A percentile compares a stretch with the other conserved stretches of the same genome.
These are phyloP conservation scores for Zymoseptoria ardabiliae DNA, from an alignment of 2,329 filamentous ascomycete genomes.

Conservation along the genomic window DNA sequence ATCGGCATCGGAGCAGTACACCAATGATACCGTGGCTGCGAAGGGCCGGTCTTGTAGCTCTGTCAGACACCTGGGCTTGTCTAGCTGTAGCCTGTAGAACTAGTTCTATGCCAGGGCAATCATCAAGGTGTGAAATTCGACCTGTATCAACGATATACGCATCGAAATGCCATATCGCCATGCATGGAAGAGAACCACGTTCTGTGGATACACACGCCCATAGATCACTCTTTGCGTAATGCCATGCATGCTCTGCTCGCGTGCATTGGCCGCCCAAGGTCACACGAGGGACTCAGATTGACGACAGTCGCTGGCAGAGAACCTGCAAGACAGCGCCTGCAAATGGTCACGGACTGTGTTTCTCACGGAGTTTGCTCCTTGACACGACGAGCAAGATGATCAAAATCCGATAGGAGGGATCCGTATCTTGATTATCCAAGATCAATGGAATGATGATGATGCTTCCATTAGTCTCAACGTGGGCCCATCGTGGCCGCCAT, in stretches of 20 bases:
- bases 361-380: not conserved
- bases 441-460: too few species aligned
- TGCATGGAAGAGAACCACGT: not conserved
- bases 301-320: not conserved
- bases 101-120: too few species aligned
- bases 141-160: not conserved
- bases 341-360: not conserved
- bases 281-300: not conserved
- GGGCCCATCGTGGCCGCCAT: too few species aligned
- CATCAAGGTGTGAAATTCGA: not conserved
- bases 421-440: too few species aligned
- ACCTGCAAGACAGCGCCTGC: not conserved
- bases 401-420: too few species aligned
- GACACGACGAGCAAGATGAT: too few species aligned
- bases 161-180: not conserved
- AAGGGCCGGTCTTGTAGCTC: not conserved
- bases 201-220: not conserved
- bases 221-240: not conserved
- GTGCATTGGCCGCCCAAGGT: not conserved
- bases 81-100: too few species aligned
- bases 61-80: not conserved
- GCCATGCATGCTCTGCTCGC: not conserved
- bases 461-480: too few species aligned
- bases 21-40: not conserved
- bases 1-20: not conserved